Evolutionary conservation across 2,329 filamentous ascomycete genomes (phyloP).

Genomic region (Sarocladium oryzae): DNA sequence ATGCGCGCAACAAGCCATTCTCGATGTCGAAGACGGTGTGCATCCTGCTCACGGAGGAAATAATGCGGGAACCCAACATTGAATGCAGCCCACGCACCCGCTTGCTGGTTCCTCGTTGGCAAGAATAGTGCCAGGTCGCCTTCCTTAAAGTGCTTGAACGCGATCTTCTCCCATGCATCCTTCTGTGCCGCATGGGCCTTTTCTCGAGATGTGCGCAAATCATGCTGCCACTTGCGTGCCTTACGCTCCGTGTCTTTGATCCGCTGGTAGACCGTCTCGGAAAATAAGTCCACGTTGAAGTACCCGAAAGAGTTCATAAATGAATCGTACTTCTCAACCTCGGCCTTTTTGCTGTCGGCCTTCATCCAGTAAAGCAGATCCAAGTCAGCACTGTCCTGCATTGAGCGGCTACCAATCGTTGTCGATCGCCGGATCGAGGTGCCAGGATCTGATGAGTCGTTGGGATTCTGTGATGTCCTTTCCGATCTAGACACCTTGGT

Average conservation of each 20-base stretch:
- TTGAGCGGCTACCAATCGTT: conserved; percentile 45
- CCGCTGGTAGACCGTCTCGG: conserved; percentile 79
- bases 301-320: conserved; percentile 68
- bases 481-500: conserved; percentile 62
- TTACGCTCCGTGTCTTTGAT: conserved; percentile 91
- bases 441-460: conserved; percentile 51
- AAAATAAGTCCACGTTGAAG: conserved; percentile 79
- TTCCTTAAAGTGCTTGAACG: conserved; percentile 92
- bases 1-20: conserved; percentile 98
- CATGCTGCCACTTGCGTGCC: conserved; percentile 87
- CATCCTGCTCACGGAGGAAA: conserved; percentile 89
- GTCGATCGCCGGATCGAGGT: conserved; percentile 48
- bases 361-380: conserved; percentile 79
- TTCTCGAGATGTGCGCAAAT: conserved; percentile 80
- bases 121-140: conserved; percentile 91
- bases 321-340: conserved; percentile 66
- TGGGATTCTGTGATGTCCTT: conserved; percentile 46
- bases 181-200: conserved; percentile 74
- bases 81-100: conserved; percentile 95
- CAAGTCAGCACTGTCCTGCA: conserved; percentile 59
- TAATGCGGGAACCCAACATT: conserved; percentile 97
- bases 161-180: conserved; percentile 92
- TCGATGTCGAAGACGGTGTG: conserved; percentile 72
- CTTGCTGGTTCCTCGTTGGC: conserved; percentile 88
- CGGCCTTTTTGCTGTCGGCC: conserved; percentile 50